Evolutionary conservation across 1,284 basidiomycete genomes (phyloP), one percentile per base, ranked within the genome.

Genomic region (Naganishia liquefaciens): DNA sequence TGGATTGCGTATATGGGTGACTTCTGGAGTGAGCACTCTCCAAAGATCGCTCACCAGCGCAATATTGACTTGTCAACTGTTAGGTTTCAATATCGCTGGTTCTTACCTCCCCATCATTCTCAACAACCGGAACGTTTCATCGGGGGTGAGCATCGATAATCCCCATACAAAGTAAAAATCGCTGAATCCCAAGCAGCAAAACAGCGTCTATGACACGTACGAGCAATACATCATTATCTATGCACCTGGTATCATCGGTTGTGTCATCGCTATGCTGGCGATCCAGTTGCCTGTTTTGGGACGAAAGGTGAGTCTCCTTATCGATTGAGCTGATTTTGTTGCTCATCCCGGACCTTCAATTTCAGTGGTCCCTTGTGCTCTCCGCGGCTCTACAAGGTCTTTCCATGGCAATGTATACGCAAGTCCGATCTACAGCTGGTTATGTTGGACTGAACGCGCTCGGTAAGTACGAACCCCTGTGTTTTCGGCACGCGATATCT

Each of bases 351-450:
- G 19, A 6, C 15, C 10, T 37, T 25, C 13, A 3, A n/a, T n/a
- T 47, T 27, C 39, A 63, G 60, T 79, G 77, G 77, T 75, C 74
- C 4, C 71, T 80, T 60, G 77, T 80, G n/a, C 68, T 78, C 33
- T 74, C 74, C 6, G 77, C 77, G 2, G 72, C 73, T 0, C 66
- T 79, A 54, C 78, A 80, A 73, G 79, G 77, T 13, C 62, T 78
- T 0, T 71, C 74, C 2, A 74, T 81, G 70, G 79, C 80, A 60
- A 71, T 80, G 66, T 81, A 79, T 70, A 77, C 77, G 1, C 63
- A 73, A 46, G 76, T 77, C 30, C 67, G 70, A 40, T 72, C 70
- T 2, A 70, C 73, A 5, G 72, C 71, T 5, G 75, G 71, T 4
- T 76, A 74, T 53, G 76, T 78, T 25, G 77, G 76, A 0, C 67